Evolutionary conservation across 345 rosid species (phyloP).

Genomic region (Sapria himalayana): DNA sequence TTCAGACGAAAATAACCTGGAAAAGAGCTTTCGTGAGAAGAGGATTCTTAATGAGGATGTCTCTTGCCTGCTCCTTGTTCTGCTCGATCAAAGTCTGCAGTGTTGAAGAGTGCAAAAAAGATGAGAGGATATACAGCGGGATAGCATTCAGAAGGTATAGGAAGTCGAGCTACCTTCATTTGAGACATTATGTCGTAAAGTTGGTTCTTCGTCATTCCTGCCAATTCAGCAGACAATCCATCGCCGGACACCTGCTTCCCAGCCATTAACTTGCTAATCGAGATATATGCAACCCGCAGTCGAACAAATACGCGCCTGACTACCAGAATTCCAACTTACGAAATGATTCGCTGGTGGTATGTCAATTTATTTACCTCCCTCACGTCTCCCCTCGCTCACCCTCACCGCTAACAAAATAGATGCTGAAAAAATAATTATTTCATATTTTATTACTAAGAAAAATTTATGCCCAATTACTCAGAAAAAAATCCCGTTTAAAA

Average conservation of each 20-base stretch:
- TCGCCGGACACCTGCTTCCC: slow-evolving; percentile 51
- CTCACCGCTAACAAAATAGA: no score
- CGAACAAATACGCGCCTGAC: no score
- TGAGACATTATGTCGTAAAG: slow-evolving; percentile 85
- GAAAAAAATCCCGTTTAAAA: no score
- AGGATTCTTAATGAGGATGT: slow-evolving; percentile 69
- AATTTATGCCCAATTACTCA: no score
- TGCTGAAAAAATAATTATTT: no score
- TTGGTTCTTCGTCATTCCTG: slow-evolving; percentile 88
- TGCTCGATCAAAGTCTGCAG: slow-evolving; percentile 66
- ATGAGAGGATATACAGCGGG: background rate
- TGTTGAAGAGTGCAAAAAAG: background rate
- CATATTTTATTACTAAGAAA: no score
- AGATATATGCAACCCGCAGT: no score
- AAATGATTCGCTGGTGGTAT: no score
- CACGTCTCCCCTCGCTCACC: no score
- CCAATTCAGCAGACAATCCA: slow-evolving; percentile 38
- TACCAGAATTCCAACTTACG: no score
- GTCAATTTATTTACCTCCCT: no score
- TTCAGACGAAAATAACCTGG: slow-evolving; percentile 50
- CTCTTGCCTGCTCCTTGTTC: slow-evolving; percentile 75
- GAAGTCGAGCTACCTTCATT: slow-evolving; percentile 37
- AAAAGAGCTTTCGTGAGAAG: slow-evolving; percentile 77
- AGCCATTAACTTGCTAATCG: slow-evolving; percentile 45
- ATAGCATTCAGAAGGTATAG: slow-evolving; percentile 1